Evolutionary conservation across 2,329 filamentous ascomycete species (phyloP), one percentile per base, ranked within the genome.

Genomic region (Cytospora piceicola): DNA sequence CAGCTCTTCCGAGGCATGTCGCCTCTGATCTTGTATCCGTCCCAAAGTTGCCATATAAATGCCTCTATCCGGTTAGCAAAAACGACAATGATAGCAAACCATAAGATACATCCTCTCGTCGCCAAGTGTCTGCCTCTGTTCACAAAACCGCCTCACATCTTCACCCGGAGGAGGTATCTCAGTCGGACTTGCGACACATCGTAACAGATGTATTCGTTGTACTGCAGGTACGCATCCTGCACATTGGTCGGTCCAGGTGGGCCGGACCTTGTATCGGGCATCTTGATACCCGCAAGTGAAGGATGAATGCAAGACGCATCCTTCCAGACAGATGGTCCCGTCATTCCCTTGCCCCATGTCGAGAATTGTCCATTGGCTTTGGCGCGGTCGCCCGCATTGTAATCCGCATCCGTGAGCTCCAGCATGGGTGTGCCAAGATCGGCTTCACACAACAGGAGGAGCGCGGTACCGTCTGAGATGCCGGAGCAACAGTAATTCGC

Each of bases 371-470:
- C 88, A 1, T 83, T 77, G 2, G 79, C 75, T 68, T 86, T 86
- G 0, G 90, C 90, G 49, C 83, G 81, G 6, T 87, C 81, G 0
- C 84, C 89, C 0, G 93, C 93, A 9, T 80, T 77, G 72, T 86
- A 92, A 24, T 85, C 85, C 1, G 86, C 76, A 15, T 79, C 0
- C 0, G 77, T 80, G 3, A 94, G 81, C 71, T 88, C 82, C 66
- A 90, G 84, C 79, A 94, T 88, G 0, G 92, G 92, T 39, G 88
- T 77, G 7, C 93, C 93, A 3, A 97, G 83, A 77, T 93, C 90
- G 4, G 91, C 92, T 73, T 96, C 93, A 72, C 93, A 96, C 1
- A 97, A 87, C 22, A 97, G 83, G 4, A 96, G 80, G 3, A 97
- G 81, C 0, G 88, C 93, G 27, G 88, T 86, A 24, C 86, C 85